Percentiles rank a stretch among this genome's conserved stretches.
These are phyloP conservation scores for Salix udensis DNA, from an alignment of 345 rosid genomes.

Conservation along the genomic window DNA sequence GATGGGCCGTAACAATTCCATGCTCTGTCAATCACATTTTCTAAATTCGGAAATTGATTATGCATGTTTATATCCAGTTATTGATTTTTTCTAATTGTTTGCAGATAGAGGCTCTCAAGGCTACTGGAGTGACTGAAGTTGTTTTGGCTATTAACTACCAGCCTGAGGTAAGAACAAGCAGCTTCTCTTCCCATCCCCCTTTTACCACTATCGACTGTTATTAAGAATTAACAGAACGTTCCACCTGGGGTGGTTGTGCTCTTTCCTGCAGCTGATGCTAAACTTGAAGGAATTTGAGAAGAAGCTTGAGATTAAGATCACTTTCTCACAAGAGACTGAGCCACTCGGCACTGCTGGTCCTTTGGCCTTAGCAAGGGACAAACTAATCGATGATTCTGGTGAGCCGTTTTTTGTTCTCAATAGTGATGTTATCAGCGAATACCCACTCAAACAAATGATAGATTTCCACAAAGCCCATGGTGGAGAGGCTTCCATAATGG, in stretches of 20 bases:
- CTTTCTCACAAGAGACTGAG: constrained; percentile 98
- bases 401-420: constrained; percentile 96
- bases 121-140: constrained; percentile 91
- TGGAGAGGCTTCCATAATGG: constrained; percentile 99
- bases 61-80: neutral
- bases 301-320: constrained; percentile 82
- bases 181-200: neutral
- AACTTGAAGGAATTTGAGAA: constrained; percentile 86
- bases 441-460: constrained; percentile 77
- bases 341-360: constrained; percentile 99
- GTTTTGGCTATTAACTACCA: constrained; percentile 97
- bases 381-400: constrained; percentile 70
- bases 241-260: neutral
- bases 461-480: constrained; percentile 88
- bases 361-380: constrained; percentile 93
- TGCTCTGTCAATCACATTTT: neutral
- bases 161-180: constrained; percentile 63
- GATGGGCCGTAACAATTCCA: neutral
- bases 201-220: neutral
- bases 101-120: constrained; percentile 97
- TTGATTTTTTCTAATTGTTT: constrained; percentile 10
- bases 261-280: constrained; percentile 64
- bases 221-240: neutral
- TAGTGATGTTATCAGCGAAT: constrained; percentile 99
- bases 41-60: neutral